Base-by-base conservation (phyloP, 2,329 filamentous ascomycete genomes). In the Hypoxylon sp. region DNA sequence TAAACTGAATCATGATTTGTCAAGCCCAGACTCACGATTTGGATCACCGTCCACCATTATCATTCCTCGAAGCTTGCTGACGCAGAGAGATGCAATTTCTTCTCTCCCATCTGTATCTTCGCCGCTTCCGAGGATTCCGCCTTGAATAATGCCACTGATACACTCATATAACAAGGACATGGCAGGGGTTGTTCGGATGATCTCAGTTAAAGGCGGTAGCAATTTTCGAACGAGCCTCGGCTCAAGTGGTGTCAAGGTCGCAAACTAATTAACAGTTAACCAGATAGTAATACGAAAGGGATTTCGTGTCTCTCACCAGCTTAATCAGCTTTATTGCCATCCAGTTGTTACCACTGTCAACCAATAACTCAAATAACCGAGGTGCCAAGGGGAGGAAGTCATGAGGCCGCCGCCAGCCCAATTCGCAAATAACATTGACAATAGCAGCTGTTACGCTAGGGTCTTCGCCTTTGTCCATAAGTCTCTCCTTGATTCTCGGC, bases 301-400 rank as follows among this genome's bases (percentile, higher is more conserved):
- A 17, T 5, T 13, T 1, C 22, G 79, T 72, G 37, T 14, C 17
- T 6, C 88, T 73, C 80, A 95, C 93, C 70, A 99, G 87, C 82
- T 99, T 99, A 79, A 99, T 98, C 70, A 99, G 89, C 80, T 99
- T 99, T 78, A 99, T 99, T 65, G 94, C 94, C 95, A 99, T 98
- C 96, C 96, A 99, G 80, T 99, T 99, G 81, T 99, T 98, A 39
- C 92, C 92, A 62, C 94, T 91, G 67, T 97, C 92, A 11, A 98
- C 94, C 26, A 99, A 84, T 17, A 99, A 86, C 77, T 98, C 94
- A 75, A 98, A 99, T 26, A 99, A 82, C 65, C 96, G 87, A 8
- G 96, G 96, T 0, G 96, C 96, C 31, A 99, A 85, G 13, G 96
- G 93, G 31, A 99, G 84, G 74, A 98, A 98, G 80, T 99, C 96